A percentile compares a stretch with the other conserved stretches of the same genome.
Evolutionary conservation across 768 basidiomycete species (phyloP).

Genomic region (Boletus tomentosulus): DNA sequence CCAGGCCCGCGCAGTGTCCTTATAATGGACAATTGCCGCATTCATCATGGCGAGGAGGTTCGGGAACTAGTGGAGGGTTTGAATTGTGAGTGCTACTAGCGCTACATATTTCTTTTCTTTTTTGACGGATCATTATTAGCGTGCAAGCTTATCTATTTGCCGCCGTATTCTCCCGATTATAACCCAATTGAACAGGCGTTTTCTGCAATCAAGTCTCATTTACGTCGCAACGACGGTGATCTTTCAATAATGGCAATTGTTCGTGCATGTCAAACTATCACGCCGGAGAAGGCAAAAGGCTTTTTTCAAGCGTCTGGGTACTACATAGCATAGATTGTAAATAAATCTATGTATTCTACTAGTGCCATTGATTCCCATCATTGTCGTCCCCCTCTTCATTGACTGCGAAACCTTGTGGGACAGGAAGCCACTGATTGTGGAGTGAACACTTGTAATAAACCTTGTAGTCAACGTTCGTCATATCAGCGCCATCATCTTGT

Average conservation of each 20-base stretch:
- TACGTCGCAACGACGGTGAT: neutral
- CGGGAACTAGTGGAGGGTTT: conserved; percentile 12
- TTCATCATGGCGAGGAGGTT: conserved; percentile 22
- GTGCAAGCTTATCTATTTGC: conserved; percentile 25
- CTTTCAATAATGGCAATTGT: neutral
- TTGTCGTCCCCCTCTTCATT: neutral
- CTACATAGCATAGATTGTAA: neutral
- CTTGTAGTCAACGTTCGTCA: too few relatives aligned
- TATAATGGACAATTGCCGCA: conserved; percentile 23
- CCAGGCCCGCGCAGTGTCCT: conserved; percentile 5
- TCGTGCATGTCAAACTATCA: conserved; percentile 2
- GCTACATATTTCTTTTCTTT: too few relatives aligned
- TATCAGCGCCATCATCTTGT: too few relatives aligned
- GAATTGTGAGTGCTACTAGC: conserved; percentile 14
- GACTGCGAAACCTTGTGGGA: too few relatives aligned
- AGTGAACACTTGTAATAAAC: too few relatives aligned
- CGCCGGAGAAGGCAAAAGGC: neutral
- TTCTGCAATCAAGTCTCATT: neutral
- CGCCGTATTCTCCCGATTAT: too few relatives aligned
- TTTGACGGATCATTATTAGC: conserved; percentile 2
- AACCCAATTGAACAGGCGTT: conserved; percentile 24
- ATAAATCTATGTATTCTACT: neutral
- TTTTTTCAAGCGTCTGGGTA: conserved; percentile 2
- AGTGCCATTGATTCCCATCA: neutral
- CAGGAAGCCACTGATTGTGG: too few relatives aligned